Percentiles rank a stretch among this genome's conserved stretches.
phyloP scores from a whole-genome alignment of 352 stramenopile species.

The Blastocystis sp. region DNA sequence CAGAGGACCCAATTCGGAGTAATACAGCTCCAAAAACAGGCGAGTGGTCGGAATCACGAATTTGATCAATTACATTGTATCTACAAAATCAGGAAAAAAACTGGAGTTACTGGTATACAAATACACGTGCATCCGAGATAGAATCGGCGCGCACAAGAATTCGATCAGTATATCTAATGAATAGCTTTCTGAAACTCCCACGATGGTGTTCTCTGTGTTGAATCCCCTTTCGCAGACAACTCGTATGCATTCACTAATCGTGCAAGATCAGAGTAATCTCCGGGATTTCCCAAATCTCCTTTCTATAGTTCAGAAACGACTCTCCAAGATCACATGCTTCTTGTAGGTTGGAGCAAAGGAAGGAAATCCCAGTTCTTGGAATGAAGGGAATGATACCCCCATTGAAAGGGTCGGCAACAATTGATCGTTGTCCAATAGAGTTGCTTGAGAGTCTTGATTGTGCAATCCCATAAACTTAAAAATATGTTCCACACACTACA shows the following conservation, averaged over 20 bases:
- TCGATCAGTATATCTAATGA: conserved; percentile 45
- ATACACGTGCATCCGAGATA: neutral
- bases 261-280: neutral
- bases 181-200: neutral
- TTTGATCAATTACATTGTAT: neutral
- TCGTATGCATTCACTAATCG: neutral
- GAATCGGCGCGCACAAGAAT: neutral
- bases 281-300: neutral
- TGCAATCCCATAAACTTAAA: neutral
- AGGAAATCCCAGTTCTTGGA: conserved; percentile 29
- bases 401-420: neutral
- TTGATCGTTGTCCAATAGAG: conserved; percentile 36
- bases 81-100: neutral
- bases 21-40: conserved; percentile 26
- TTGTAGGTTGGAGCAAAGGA: conserved; percentile 55
- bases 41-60: conserved; percentile 9
- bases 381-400: conserved; percentile 5
- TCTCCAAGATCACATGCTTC: neutral
- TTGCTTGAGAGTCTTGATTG: neutral
- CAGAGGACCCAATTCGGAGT: conserved; percentile 2
- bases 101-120: neutral
- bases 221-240: neutral
- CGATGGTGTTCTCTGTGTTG: neutral
- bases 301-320: conserved; percentile 13
- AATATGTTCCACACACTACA: neutral